A percentile compares a stretch with the other conserved stretches of the same genome.
Evolutionary conservation across 805 yeast genomes (phyloP).

Genomic region (Candida anglica): DNA sequence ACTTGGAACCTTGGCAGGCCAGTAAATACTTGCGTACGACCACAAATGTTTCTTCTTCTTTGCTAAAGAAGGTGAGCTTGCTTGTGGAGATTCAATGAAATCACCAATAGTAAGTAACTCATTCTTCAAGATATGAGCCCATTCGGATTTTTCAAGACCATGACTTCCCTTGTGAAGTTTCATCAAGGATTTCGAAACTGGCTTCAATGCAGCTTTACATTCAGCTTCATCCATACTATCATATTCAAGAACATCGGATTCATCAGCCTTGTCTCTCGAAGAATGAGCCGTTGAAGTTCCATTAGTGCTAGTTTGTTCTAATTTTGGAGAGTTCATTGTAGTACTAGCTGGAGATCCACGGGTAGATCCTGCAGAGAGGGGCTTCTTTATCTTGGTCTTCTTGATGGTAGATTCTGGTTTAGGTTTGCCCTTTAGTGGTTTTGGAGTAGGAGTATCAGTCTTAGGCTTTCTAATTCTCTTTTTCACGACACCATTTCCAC

Average conservation of each 20-base stretch:
- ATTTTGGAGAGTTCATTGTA: constrained; percentile 6
- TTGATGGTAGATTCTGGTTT: constrained; percentile 7
- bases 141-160: constrained; percentile 71
- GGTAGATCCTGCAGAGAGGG: not conserved
- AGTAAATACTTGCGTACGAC: constrained; percentile 77
- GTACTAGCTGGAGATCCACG: constrained; percentile 7
- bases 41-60: constrained; percentile 61
- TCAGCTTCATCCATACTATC: constrained; percentile 74
- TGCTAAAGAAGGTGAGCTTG: not conserved
- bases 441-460: constrained; percentile 11
- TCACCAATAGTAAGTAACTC: constrained; percentile 75
- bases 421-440: constrained; percentile 11
- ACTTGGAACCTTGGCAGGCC: constrained; percentile 87
- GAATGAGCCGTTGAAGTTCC: too few relatives aligned
- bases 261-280: constrained; percentile 15
- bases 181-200: constrained; percentile 63
- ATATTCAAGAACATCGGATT: constrained; percentile 49
- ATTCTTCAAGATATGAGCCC: constrained; percentile 65
- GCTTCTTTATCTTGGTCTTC: constrained; percentile 8
- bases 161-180: constrained; percentile 66
- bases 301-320: constrained; percentile 5
- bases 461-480: constrained; percentile 13
- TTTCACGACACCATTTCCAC: constrained; percentile 8
- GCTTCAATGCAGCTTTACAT: constrained; percentile 59
- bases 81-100: constrained; percentile 44